Evolutionary conservation across 1,139 yeast genomes (phyloP).

Genomic region (Yamadazyma friedrichii): DNA sequence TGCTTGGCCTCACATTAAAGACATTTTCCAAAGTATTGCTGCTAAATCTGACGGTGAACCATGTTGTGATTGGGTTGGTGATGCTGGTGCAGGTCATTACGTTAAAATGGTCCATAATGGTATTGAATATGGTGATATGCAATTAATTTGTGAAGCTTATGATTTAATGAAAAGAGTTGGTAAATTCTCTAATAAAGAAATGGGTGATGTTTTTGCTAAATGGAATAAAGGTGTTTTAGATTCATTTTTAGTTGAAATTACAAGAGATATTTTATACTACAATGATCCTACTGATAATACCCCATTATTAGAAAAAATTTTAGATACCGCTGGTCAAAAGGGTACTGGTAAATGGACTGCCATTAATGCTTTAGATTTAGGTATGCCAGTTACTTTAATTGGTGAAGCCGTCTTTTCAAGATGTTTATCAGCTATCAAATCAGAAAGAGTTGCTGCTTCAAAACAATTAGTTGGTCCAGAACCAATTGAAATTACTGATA

Average conservation of each 20-base stretch:
- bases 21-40: slow-evolving; percentile 91
- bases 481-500: slow-evolving; percentile 62
- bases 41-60: slow-evolving; percentile 99
- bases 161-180: slow-evolving; percentile 94
- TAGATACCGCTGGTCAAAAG: slow-evolving; percentile 98
- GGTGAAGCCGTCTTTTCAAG: slow-evolving; percentile 99
- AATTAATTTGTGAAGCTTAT: slow-evolving; percentile 96
- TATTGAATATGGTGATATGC: slow-evolving; percentile 99
- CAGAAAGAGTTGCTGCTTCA: slow-evolving; percentile 87
- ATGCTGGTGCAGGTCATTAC: slow-evolving; percentile 98
- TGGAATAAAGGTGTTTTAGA: slow-evolving; percentile 99
- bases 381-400: slow-evolving; percentile 96
- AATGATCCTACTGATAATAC: slow-evolving; percentile 84
- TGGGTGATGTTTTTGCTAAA: slow-evolving; percentile 84
- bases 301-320: slow-evolving; percentile 93
- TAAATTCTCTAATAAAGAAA: slow-evolving; percentile 86
- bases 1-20: slow-evolving; percentile 99
- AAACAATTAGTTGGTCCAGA: slow-evolving; percentile 75
- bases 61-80: slow-evolving; percentile 99
- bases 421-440: slow-evolving; percentile 90
- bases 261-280: slow-evolving; percentile 89
- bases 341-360: slow-evolving; percentile 99
- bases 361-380: slow-evolving; percentile 93
- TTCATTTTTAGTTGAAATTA: slow-evolving; percentile 95
- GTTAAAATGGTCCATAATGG: slow-evolving; percentile 99